A percentile compares a stretch with the other conserved stretches of the same genome.
Evolutionary conservation across 345 rosid genomes (phyloP).

Genomic region (Theobroma cacao): DNA sequence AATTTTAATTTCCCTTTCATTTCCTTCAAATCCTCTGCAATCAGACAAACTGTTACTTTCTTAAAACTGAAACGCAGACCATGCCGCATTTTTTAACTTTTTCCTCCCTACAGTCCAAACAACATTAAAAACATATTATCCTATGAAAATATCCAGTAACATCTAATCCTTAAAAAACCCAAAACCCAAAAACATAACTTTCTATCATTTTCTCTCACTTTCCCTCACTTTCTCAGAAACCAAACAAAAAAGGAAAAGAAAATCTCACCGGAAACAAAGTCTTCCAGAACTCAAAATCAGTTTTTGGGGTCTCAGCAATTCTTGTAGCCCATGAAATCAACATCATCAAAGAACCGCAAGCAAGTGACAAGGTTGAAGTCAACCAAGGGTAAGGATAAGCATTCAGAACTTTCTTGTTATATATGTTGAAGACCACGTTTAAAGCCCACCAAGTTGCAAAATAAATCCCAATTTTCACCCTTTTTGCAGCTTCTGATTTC

Average conservation of each 20-base stretch:
- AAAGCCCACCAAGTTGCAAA: conserved; percentile 99
- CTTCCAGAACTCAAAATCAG: conserved; percentile 95
- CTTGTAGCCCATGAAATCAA: conserved; percentile 87
- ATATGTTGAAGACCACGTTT: conserved; percentile 93
- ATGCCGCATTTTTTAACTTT: neutral
- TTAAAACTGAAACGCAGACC: conserved; percentile 1
- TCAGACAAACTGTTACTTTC: conserved; percentile 44
- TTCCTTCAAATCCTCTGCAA: conserved; percentile 33
- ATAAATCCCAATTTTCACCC: conserved; percentile 73
- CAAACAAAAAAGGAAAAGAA: conserved; percentile 35
- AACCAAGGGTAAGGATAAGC: conserved; percentile 97
- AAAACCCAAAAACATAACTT: conserved; percentile 10
- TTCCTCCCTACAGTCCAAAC: conserved; percentile 3
- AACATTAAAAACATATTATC: conserved; percentile 20
- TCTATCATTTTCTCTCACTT: conserved; percentile 15
- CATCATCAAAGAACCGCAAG: conserved; percentile 96
- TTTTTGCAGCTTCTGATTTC: conserved; percentile 55
- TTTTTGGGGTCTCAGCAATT: conserved; percentile 85
- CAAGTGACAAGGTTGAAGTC: conserved; percentile 92
- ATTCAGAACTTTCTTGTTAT: conserved; percentile 96
- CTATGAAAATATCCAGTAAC: conserved; percentile 30
- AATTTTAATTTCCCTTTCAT: conserved; percentile 20
- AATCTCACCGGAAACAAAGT: conserved; percentile 84
- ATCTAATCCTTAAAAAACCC: conserved; percentile 21
- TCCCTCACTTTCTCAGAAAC: conserved; percentile 19